These are phyloP conservation scores for Trichaptum fuscoviolaceum DNA, from an alignment of 768 basidiomycete genomes.

Conservation along the genomic window DNA sequence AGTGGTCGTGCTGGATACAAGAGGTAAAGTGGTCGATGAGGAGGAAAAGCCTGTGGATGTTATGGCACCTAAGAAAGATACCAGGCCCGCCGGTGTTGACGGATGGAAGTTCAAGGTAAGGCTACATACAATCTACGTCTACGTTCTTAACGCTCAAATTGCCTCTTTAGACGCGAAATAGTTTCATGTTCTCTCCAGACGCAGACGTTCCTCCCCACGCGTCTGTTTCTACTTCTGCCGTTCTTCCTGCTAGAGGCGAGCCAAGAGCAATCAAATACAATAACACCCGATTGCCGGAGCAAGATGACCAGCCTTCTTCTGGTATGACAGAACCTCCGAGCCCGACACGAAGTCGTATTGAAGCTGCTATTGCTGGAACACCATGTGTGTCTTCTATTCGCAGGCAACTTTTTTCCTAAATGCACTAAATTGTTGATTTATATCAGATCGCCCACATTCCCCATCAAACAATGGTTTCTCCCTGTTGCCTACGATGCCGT, in stretches of 20 bases:
- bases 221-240: slow-evolving; percentile 26
- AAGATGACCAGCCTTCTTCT: slow-evolving; percentile 45
- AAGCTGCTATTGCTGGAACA: slow-evolving; percentile 89
- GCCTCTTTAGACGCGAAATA: slow-evolving; percentile 71
- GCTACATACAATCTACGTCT: slow-evolving; percentile 7
- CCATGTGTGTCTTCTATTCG: slow-evolving; percentile 55
- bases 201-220: slow-evolving; percentile 81
- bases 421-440: slow-evolving; percentile 5
- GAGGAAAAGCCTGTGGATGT: slow-evolving; percentile 47
- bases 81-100: slow-evolving; percentile 65
- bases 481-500: slow-evolving; percentile 81
- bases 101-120: slow-evolving; percentile 78
- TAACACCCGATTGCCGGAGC: slow-evolving; percentile 77
- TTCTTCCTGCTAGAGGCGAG: slow-evolving; percentile 31
- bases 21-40: slow-evolving; percentile 14
- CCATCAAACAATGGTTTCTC: slow-evolving; percentile 55
- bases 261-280: slow-evolving; percentile 67
- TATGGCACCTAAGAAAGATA: slow-evolving; percentile 77
- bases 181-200: slow-evolving; percentile 93
- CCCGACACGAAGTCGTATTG: slow-evolving; percentile 85
- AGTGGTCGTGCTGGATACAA: slow-evolving; percentile 16
- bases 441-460: slow-evolving; percentile 57
- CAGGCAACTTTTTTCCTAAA: slow-evolving; percentile 6
- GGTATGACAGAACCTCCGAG: slow-evolving; percentile 66
- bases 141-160: slow-evolving; percentile 6